A percentile compares a stretch with the other conserved stretches of the same genome.
Evolutionary conservation across 108 stramenopile species (phyloP).

Genomic region (Stephanodiscus minutulus): DNA sequence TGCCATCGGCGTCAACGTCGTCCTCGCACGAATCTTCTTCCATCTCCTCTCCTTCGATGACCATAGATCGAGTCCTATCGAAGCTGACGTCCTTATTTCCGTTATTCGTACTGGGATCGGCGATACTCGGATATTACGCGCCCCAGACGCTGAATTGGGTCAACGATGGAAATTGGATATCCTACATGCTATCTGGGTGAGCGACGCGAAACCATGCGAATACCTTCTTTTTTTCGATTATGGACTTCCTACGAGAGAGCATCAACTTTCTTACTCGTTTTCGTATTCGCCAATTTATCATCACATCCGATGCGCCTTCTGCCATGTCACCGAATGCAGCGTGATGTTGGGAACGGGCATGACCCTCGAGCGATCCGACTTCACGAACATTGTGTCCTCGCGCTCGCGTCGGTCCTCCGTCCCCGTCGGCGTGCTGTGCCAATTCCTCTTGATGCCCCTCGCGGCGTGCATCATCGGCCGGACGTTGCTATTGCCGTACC

Average conservation of each 20-base stretch:
- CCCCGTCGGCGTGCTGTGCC: constrained; percentile 87
- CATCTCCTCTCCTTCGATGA: neutral
- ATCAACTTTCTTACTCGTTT: constrained; percentile 1
- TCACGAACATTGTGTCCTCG: constrained; percentile 59
- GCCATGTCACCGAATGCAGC: neutral
- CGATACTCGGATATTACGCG: constrained; percentile 56
- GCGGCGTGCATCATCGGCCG: constrained; percentile 71
- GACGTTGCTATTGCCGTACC: constrained; percentile 62
- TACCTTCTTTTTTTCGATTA: neutral
- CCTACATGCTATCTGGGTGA: constrained; percentile 69
- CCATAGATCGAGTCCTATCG: constrained; percentile 64
- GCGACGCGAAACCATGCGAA: constrained; percentile 17
- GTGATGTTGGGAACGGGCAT: constrained; percentile 92
- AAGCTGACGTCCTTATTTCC: constrained; percentile 83
- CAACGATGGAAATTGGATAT: constrained; percentile 68
- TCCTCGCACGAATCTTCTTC: neutral
- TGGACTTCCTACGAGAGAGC: neutral
- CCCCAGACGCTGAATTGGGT: constrained; percentile 77
- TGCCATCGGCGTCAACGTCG: neutral
- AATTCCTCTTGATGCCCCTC: constrained; percentile 91
- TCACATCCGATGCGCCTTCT: neutral
- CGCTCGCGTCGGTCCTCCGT: constrained; percentile 55
- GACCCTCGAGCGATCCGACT: constrained; percentile 89
- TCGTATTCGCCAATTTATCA: neutral
- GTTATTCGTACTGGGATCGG: constrained; percentile 76